Evolutionary conservation across 805 yeast genomes (phyloP).

Genomic region (Candida manassasensis): DNA sequence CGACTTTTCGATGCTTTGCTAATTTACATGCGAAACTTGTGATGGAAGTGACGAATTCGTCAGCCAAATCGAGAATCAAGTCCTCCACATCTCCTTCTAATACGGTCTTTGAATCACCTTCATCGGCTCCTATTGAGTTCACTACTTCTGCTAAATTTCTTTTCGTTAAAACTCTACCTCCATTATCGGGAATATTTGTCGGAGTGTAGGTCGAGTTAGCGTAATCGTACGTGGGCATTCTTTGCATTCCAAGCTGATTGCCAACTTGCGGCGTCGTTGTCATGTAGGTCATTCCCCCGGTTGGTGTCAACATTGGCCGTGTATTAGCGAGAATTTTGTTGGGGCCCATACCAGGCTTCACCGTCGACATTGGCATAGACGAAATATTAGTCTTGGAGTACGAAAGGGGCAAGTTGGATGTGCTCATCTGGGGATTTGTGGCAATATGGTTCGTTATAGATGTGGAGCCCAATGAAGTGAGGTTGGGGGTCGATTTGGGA

Average conservation of each 20-base stretch:
- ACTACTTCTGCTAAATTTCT: conserved; percentile 86
- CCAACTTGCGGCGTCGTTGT: conserved; percentile 58
- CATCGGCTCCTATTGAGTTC: conserved; percentile 73
- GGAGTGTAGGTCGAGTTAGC: conserved; percentile 22
- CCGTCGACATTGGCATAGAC: background rate
- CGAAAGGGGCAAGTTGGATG: background rate
- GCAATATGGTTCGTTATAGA: background rate
- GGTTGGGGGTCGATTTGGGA: background rate
- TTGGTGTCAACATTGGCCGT: conserved; percentile 57
- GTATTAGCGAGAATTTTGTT: conserved; percentile 1
- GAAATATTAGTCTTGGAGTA: conserved; percentile 6
- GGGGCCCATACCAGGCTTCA: conserved; percentile 5
- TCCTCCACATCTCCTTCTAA: conserved; percentile 97
- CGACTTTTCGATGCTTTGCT: conserved; percentile 91
- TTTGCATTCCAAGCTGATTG: conserved; percentile 46
- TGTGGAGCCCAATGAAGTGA: background rate
- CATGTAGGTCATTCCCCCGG: conserved; percentile 61
- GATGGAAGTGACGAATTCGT: conserved; percentile 87
- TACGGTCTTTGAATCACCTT: conserved; percentile 83
- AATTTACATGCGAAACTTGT: conserved; percentile 89
- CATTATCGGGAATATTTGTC: conserved; percentile 45
- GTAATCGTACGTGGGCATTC: conserved; percentile 76
- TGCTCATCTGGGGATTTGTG: background rate
- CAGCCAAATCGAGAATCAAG: conserved; percentile 84
- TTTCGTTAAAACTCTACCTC: conserved; percentile 81